Base-by-base conservation (phyloP, 106 monocot genomes). In the Dendrobium chrysotoxum region DNA sequence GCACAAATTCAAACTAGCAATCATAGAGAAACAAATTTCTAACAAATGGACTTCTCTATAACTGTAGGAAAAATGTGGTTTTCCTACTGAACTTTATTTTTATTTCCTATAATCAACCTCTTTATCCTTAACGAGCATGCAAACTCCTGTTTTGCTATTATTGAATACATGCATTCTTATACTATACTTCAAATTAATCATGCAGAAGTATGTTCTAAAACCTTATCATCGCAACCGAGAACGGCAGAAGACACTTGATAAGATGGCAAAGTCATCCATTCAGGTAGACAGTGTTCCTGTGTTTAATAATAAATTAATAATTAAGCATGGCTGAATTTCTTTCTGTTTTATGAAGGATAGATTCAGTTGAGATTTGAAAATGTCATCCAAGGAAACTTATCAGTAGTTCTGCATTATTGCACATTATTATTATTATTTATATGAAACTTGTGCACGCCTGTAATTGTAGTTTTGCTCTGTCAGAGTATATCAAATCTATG, bases 141-240 rank as follows among this genome's bases (percentile, higher is more conserved):
- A 70, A 70, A 30, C 12, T 35, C 31, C 13, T 70, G 13, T n/a
- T 70, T 70, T 70, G 15, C 10, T 35, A 15, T 70, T 70, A 35
- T 35, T 70, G 28, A 70, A 70, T 35, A 7, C 70, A 35, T 70
- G 70, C 35, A 31, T 35, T 70, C 70, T 70, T 70, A 70, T 70
- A 31, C 13, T 35, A 35, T 70, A 10, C 23, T 61, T 70, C 70
- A 15, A 70, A 70, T 23, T 31, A 70, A 70, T 47, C 30, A n/a
- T 89, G 81, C 89, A 97, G 97, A 92, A 79, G 72, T 94, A 82
- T 83, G 76, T 92, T 79, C 77, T 91, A 28, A 92, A 97, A 58
- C 97, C 94, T 58, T 97, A 89, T 81, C 81, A 89, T 77, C 80
- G 58, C n/a, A 85, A 82, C 71, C 79, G 91, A 64, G 92, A 97